Percentiles rank a stretch among this genome's conserved stretches.
Evolutionary conservation across 768 basidiomycete genomes (phyloP).

Genomic region (Cystofilobasidium bisporidii): DNA sequence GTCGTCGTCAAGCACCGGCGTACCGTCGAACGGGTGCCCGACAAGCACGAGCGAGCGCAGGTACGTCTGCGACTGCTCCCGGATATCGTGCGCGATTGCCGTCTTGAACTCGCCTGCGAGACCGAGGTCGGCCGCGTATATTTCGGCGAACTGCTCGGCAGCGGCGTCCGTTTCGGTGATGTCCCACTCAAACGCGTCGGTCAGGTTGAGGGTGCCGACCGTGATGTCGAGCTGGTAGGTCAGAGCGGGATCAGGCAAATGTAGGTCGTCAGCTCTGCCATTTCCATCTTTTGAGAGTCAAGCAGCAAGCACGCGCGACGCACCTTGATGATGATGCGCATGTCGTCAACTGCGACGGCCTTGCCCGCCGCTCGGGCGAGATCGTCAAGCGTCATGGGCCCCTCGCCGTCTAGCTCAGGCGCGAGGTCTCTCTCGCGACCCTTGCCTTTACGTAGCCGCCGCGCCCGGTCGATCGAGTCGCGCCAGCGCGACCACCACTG

Average conservation of each 20-base stretch:
- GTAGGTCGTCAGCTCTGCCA: too few species aligned
- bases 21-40: slow-evolving; percentile 74
- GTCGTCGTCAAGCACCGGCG: slow-evolving; percentile 74
- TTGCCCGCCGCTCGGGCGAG: slow-evolving; percentile 47
- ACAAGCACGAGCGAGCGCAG: slow-evolving; percentile 84
- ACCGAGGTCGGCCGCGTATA: slow-evolving; percentile 77
- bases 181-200: slow-evolving; percentile 98
- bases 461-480: slow-evolving; percentile 25
- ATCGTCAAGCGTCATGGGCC: slow-evolving; percentile 47
- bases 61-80: slow-evolving; percentile 87
- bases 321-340: slow-evolving; percentile 87
- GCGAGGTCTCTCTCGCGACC: slow-evolving; percentile 29
- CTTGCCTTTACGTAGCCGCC: slow-evolving; percentile 32
- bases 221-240: slow-evolving; percentile 76
- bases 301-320: slow-evolving; percentile 29
- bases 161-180: slow-evolving; percentile 65
- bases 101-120: slow-evolving; percentile 87
- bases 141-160: slow-evolving; percentile 85
- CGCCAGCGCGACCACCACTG: slow-evolving; percentile 68
- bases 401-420: slow-evolving; percentile 31
- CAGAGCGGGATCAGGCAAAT: too few species aligned
- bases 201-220: slow-evolving; percentile 80
- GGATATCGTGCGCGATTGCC: slow-evolving; percentile 86
- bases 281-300: too few species aligned
- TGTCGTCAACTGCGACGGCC: slow-evolving; percentile 58